Percentiles rank a stretch among this genome's conserved stretches.
Conservation (phyloP, 129 eudicot genomes). For the Centrapalus pauciflorus region DNA sequence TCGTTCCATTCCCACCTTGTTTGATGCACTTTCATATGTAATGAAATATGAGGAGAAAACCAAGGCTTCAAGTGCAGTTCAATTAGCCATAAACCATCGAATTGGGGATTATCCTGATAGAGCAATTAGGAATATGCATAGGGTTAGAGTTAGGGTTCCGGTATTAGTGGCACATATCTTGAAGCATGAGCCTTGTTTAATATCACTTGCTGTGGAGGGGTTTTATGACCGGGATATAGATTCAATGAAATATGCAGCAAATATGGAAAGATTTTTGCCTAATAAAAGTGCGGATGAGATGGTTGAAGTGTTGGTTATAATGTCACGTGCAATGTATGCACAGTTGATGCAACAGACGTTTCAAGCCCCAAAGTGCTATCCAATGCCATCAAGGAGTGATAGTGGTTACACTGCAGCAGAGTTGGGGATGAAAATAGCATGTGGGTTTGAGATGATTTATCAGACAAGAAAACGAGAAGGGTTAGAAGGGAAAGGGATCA, state of each 20-base stretch:
- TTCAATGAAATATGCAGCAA: slow-evolving; percentile 72
- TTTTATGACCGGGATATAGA: slow-evolving; percentile 90
- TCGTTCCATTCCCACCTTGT: slow-evolving; percentile 32
- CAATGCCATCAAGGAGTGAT: slow-evolving; percentile 67
- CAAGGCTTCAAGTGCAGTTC: slow-evolving; percentile 30
- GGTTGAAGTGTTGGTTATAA: slow-evolving; percentile 51
- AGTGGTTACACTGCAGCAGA: slow-evolving; percentile 67
- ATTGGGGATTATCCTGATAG: slow-evolving; percentile 50
- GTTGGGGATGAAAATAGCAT: slow-evolving; percentile 90
- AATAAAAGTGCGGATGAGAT: slow-evolving; percentile 58
- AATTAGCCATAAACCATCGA: slow-evolving; percentile 31
- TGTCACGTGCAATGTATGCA: slow-evolving; percentile 95
- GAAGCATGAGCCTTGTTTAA: slow-evolving; percentile 68
- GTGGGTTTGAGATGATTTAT: slow-evolving; percentile 97
- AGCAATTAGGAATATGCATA: slow-evolving; percentile 52
- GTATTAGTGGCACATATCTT: slow-evolving; percentile 56
- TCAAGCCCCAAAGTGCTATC: slow-evolving; percentile 80
- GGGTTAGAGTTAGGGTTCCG: slow-evolving; percentile 74
- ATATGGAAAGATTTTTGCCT: slow-evolving; percentile 67
- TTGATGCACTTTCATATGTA: slow-evolving; percentile 33
- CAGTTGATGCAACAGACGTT: slow-evolving; percentile 84
- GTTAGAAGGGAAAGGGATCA: slow-evolving; percentile 73
- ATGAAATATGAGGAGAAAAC: slow-evolving; percentile 17
- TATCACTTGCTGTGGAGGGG: slow-evolving; percentile 81
- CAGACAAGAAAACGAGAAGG: slow-evolving; percentile 61